A percentile compares a stretch with the other conserved stretches of the same genome.
Conservation (phyloP, 1,139 yeast species). For the Blastobotrys malaysiensis region DNA sequence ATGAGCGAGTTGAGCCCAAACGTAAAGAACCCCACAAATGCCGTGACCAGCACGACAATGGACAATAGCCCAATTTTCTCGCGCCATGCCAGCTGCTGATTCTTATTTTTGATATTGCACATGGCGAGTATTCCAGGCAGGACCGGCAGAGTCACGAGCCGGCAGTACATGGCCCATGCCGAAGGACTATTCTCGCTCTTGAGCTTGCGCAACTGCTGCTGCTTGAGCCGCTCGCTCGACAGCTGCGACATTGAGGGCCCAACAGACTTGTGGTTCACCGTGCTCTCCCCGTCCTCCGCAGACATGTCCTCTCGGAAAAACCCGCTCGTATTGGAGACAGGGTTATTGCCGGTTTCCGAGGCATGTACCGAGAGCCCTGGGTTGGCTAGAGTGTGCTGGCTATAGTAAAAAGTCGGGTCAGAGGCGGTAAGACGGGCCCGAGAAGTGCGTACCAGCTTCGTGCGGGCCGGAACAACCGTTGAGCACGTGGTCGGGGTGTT, state of each 20-base stretch:
- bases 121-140: conserved; percentile 66
- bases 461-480: background rate
- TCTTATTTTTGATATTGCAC: conserved; percentile 64
- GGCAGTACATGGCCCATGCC: conserved; percentile 74
- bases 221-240: background rate
- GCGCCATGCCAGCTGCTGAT: conserved; percentile 86
- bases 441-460: conserved; percentile 55
- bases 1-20: conserved; percentile 81
- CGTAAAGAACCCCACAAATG: conserved; percentile 69
- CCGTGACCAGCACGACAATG: conserved; percentile 61
- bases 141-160: conserved; percentile 77
- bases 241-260: too few relatives aligned
- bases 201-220: background rate
- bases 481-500: background rate
- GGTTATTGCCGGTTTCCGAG: conserved; percentile 61
- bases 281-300: too few relatives aligned
- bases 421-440: conserved; percentile 52
- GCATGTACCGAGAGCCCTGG: conserved; percentile 52
- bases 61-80: conserved; percentile 78
- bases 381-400: conserved; percentile 58
- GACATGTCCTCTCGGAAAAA: background rate
- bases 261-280: too few relatives aligned
- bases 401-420: conserved; percentile 65
- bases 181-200: conserved; percentile 33
- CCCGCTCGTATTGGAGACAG: conserved; percentile 28